These are phyloP conservation scores for Epichloe uncinata DNA, from an alignment of 2,329 filamentous ascomycete species.

Conservation along the genomic window DNA sequence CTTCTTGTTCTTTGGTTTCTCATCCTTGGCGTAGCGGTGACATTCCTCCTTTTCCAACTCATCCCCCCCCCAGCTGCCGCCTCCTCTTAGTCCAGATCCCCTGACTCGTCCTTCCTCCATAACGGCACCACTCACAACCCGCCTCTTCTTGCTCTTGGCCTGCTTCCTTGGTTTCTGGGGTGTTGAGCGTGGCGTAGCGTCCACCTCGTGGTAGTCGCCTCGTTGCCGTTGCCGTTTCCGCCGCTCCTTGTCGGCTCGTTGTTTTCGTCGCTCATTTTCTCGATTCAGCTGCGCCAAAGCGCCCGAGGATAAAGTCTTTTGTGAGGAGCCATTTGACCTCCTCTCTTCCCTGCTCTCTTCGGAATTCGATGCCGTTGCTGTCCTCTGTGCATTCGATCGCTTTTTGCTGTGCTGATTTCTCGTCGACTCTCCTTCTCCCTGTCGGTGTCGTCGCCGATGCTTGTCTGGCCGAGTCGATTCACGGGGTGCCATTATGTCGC, in stretches of 20 bases:
- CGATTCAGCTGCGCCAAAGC: slow-evolving; percentile 55
- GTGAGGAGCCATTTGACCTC: slow-evolving; percentile 9
- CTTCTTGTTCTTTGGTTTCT: slow-evolving; percentile 42
- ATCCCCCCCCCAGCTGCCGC: slow-evolving; percentile 25
- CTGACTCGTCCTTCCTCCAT: slow-evolving; percentile 50
- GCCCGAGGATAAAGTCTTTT: slow-evolving; percentile 29
- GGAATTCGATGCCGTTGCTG: slow-evolving; percentile 15
- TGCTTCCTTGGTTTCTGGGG: slow-evolving; percentile 19
- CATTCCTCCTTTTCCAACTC: slow-evolving; percentile 36
- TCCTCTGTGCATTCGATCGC: slow-evolving; percentile 19
- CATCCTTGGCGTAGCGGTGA: slow-evolving; percentile 28
- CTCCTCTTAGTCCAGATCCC: slow-evolving; percentile 27
- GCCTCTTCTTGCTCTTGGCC: slow-evolving; percentile 33
- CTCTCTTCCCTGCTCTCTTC: slow-evolving; percentile 20
- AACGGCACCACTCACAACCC: slow-evolving; percentile 57
- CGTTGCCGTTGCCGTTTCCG: slow-evolving; percentile 8
- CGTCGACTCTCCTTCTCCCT: slow-evolving; percentile 15
- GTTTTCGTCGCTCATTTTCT: slow-evolving; percentile 39
- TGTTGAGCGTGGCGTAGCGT: background rate
- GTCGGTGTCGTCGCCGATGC: slow-evolving; percentile 16
- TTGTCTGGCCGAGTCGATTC: slow-evolving; percentile 6
- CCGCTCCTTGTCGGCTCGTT: slow-evolving; percentile 25
- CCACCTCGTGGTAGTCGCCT: slow-evolving; percentile 4
- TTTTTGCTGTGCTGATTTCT: slow-evolving; percentile 25
- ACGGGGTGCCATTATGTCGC: slow-evolving; percentile 3